Evolutionary conservation across 225 moss, liverwort and hornwort species (phyloP).

Genomic region (Pseudisothecium myosuroides): DNA sequence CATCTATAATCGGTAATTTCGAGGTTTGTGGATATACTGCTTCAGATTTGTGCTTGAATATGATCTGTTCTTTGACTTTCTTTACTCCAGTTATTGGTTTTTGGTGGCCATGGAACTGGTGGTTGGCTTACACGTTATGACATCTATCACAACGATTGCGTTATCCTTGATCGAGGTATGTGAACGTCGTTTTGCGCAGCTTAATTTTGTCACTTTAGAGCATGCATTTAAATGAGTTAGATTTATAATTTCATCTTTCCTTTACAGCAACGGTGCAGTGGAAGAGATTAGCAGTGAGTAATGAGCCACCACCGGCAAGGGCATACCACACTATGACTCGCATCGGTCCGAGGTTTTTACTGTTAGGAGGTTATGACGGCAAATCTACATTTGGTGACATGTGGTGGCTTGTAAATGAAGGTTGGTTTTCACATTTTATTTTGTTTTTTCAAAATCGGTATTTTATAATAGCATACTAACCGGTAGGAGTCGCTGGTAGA

Average conservation of each 20-base stretch:
- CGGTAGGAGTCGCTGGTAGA: not conserved
- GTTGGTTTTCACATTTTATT: constrained; percentile 14
- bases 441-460: not conserved
- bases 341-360: constrained; percentile 71
- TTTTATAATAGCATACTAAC: not conserved
- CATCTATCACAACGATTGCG: constrained; percentile 86
- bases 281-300: constrained; percentile 76
- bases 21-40: not conserved
- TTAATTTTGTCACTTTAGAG: not conserved
- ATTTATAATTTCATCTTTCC: not conserved
- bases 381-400: constrained; percentile 90
- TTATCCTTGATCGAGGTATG: constrained; percentile 91
- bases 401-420: constrained; percentile 96
- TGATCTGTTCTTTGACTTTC: not conserved
- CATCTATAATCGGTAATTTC: not conserved
- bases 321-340: constrained; percentile 92
- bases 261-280: constrained; percentile 82
- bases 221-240: not conserved
- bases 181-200: not conserved
- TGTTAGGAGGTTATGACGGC: constrained; percentile 95
- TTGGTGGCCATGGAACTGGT: constrained; percentile 94
- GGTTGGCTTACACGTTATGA: constrained; percentile 99
- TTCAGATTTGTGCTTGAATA: not conserved
- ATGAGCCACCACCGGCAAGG: constrained; percentile 81
- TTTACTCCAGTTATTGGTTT: constrained; percentile 66